phyloP scores from a whole-genome alignment of 306 rosid genomes.

The Begonia masoniana region DNA sequence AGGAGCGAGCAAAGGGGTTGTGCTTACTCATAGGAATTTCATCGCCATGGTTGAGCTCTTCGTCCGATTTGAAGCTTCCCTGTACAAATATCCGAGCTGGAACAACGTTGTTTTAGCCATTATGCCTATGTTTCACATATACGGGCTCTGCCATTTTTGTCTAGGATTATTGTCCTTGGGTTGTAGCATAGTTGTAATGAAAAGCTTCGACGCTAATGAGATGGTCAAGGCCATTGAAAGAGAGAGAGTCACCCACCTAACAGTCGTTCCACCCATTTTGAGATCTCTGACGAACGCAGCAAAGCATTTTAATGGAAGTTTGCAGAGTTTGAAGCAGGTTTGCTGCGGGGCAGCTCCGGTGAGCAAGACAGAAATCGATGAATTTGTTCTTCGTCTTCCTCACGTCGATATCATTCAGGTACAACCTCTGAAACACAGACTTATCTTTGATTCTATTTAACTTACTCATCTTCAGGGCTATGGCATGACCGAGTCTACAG shows the following conservation, averaged over 20 bases:
- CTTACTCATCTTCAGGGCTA: slow-evolving; percentile 41
- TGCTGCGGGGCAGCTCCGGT: slow-evolving; percentile 65
- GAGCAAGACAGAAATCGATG: slow-evolving; percentile 25
- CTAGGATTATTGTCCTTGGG: slow-evolving; percentile 67
- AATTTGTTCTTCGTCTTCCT: slow-evolving; percentile 38
- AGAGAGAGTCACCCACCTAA: slow-evolving; percentile 54
- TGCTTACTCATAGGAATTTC: slow-evolving; percentile 50
- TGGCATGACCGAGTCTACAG: slow-evolving; percentile 88
- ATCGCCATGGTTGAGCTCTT: slow-evolving; percentile 50
- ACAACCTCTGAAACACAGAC: neutral
- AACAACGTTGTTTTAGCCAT: slow-evolving; percentile 51
- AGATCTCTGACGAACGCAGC: slow-evolving; percentile 33
- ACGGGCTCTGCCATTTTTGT: slow-evolving; percentile 46
- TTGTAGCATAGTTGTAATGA: slow-evolving; percentile 52
- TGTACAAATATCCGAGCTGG: slow-evolving; percentile 28
- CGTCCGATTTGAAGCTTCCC: slow-evolving; percentile 74
- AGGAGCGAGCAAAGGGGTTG: slow-evolving; percentile 70
- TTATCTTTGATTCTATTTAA: neutral
- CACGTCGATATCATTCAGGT: slow-evolving; percentile 83
- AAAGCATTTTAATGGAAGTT: slow-evolving; percentile 14
- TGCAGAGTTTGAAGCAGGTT: slow-evolving; percentile 66
- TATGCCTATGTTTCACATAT: slow-evolving; percentile 77
- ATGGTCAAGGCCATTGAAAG: slow-evolving; percentile 37
- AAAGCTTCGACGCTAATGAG: slow-evolving; percentile 38
- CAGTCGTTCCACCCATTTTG: slow-evolving; percentile 63